Evolutionary conservation across 2,329 filamentous ascomycete genomes (phyloP), one percentile per base, ranked within the genome.

Genomic region (Fusarium napiforme): DNA sequence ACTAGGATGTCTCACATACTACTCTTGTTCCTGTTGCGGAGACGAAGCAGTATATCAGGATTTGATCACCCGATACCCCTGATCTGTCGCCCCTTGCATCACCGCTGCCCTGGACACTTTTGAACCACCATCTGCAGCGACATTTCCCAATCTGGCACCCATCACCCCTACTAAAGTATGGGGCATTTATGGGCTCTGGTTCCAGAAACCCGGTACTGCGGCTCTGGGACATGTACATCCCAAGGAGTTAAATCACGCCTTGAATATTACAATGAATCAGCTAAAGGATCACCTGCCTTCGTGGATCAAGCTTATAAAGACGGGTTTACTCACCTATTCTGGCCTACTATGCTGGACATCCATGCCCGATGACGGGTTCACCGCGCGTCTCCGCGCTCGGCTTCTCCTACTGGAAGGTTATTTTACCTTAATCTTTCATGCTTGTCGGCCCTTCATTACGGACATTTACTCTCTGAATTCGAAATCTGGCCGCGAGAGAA

Each of bases 1-100:
- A 21, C 1, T 7, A 6, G 14, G 10, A n/a, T 55, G 19, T 39
- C 18, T 52, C 2, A 37, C 0, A 7, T 26, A 4, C 15, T 52
- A 23, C 16, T 36, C 6, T 15, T 19, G 2, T 19, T 19, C 12
- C 21, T 19, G 47, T 9, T 50, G 5, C 6, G 5, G 18, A 46
- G 43, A 28, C 6, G 0, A 3, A 4, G 4, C 12, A 7, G 9
- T 28, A 3, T 28, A 46, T 4, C 2, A 2, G 0, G 26, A 46
- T 12, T 14, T 21, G 7, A 9, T 28, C 3, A 9, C 43, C 7
- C 19, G 19, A 0, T 47, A 4, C 5, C 19, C 37, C 2, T 9
- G 21, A 40, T 40, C 37, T 11, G 7, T 39, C 8, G 37, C 37
- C 8, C 39, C 39, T 8, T n/a, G 12, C 15, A 8, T n/a, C 9